Conservation (phyloP, 257 asterid genomes). For the Solanum pennellii region DNA sequence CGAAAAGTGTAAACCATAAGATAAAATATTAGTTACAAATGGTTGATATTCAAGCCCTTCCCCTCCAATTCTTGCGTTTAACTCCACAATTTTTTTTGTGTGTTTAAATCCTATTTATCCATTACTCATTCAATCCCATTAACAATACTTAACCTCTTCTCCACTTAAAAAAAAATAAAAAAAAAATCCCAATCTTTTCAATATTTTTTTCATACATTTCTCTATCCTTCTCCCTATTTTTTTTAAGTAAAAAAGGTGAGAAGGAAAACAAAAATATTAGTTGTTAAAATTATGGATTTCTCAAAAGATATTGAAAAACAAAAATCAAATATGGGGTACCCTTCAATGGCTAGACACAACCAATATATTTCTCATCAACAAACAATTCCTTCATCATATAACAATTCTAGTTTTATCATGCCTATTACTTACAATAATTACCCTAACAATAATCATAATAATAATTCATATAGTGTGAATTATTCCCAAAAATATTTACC, state of each 20-base stretch:
- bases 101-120: not conserved
- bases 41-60: not conserved
- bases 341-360: not conserved
- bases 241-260: not conserved
- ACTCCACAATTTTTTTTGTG: not conserved
- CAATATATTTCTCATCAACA: not conserved
- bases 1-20: not conserved
- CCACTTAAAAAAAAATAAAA: not conserved
- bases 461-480: not conserved
- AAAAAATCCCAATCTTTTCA: not conserved
- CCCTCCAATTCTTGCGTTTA: not conserved
- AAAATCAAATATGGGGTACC: not conserved
- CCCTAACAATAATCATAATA: not conserved
- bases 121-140: not conserved
- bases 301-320: not conserved
- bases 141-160: not conserved
- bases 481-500: not conserved
- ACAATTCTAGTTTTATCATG: not conserved
- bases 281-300: not conserved
- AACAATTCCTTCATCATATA: not conserved
- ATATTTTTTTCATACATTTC: not conserved
- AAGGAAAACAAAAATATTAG: not conserved
- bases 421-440: not conserved
- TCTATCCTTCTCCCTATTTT: not conserved
- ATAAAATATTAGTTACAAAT: not conserved